Evolutionary conservation across 345 rosid species (phyloP).

Genomic region (Mallotus nudiflorus): DNA sequence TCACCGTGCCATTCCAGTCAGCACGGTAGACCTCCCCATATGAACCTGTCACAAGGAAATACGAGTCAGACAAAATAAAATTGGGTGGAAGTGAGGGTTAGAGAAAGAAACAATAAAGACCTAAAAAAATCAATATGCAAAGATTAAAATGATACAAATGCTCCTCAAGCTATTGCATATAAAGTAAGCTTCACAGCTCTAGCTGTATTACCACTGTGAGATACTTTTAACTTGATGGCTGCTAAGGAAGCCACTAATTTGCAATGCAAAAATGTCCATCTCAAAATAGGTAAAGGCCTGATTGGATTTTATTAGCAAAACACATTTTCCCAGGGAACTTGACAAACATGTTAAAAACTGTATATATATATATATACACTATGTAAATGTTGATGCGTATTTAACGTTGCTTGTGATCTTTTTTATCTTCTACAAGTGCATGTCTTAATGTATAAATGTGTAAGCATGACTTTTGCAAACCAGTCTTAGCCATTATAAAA

Average conservation of each 20-base stretch:
- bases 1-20: conserved; percentile 98
- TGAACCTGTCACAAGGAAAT: conserved; percentile 61
- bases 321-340: not conserved
- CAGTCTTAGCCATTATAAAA: not conserved
- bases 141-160: conserved; percentile 11
- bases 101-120: not conserved
- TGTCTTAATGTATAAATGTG: not conserved
- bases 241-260: not conserved
- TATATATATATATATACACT: too few relatives aligned
- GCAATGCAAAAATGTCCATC: not conserved
- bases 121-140: conserved; percentile 4
- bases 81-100: not conserved
- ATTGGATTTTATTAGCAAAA: not conserved
- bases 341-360: not conserved
- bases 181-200: not conserved
- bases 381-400: not conserved
- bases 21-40: conserved; percentile 99
- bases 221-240: not conserved
- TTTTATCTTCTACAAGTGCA: not conserved
- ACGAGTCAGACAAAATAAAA: not conserved
- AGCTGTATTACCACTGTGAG: not conserved
- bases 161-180: not conserved
- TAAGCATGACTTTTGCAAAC: not conserved
- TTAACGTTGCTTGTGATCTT: not conserved
- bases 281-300: not conserved